Base-by-base conservation (phyloP, 345 rosid genomes). In the Arabis alpina region DNA sequence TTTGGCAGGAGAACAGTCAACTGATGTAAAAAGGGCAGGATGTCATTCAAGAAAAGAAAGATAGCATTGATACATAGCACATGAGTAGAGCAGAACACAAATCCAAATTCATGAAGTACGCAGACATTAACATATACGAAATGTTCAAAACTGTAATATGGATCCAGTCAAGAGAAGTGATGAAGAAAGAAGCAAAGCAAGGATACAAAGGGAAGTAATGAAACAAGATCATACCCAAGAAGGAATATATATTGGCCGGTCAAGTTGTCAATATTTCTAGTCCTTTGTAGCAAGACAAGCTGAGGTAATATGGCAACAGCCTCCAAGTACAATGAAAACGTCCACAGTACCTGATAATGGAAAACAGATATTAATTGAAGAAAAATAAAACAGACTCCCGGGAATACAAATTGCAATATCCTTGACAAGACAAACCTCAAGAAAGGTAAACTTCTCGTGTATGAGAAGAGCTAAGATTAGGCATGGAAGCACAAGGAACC, bases 221-320 rank as follows among this genome's bases (percentile, higher is more conserved):
- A 54, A 36, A 54, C 5, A 6, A 40, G 10, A 27, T 39, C 43
- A 49, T 87, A 88, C 97, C 92, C 94, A 53, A 91, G 90, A 58
- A 91, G 87, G 71, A 91, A 85, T 9, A 91, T 82, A 40, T 85
- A 88, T 74, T 88, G 90, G 4, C 94, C 94, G 0, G 91, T 91
- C 77, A 88, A 76, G 82, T 87, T 91, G 66, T 88, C 94, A 24
- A 91, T 88, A 51, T 91, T 91, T 64, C 83, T 83, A 50, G 97
- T 88, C 81, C 92, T 85, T 64, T 88, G 94, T 34, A 88, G 75
- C 80, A 91, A 74, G 37, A 91, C 89, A 76, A 88, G 89, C 75
- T 88, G 97, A 74, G 94, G 94, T 65, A 91, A 79, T 74, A 91
- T 91, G 52, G 92, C 91, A 61, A 88, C 87, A 51, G 94, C 97